Evolutionary conservation across 2,329 filamentous ascomycete species (phyloP), one percentile per base, ranked within the genome.

Genomic region (Aspergillus pseudotamarii): DNA sequence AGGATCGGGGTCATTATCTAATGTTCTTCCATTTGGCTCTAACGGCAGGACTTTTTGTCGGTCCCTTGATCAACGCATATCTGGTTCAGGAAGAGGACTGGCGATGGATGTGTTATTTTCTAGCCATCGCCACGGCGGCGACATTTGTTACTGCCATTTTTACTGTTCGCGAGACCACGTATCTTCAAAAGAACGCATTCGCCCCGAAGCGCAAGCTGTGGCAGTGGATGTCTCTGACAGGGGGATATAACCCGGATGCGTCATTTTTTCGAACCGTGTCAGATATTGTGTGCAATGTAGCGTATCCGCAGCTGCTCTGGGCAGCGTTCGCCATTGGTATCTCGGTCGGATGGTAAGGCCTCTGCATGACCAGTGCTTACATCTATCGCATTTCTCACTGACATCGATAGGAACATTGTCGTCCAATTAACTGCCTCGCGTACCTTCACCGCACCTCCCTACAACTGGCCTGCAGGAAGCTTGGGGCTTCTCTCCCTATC

Each of bases 21-120:
- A 79, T 79, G 76, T 71, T 75, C 43, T 79, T 80, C 56, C 72
- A 78, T 51, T 60, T 78, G 10, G 74, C 77, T 8, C 62, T 80
- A 54, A 72, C 75, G 0, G 68, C 68, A 23, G 78, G 78, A 1
- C 66, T 78, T 11, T 80, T 79, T 54, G 55, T 80, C 9, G 78
- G 78, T 0, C 75, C 78, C 1, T 56, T 79, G 28, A 78, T 72
- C 59, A 72, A 71, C 32, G 71, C 70, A 3, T 72, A 71, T 28
- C 61, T 73, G 0, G 69, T 71, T 0, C 71, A 71, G 30, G 61
- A 71, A 30, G 32, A 68, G 32, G 36, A 66, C 19, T 72, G 70
- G 70, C 66, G 69, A 4, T 73, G 67, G 71, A 73, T 72, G 70
- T 73, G 69, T n/a, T 70, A 68, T 46, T 70, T 72, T 14, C 59